phyloP scores from a whole-genome alignment of 768 basidiomycete genomes.

The Russula sp. region DNA sequence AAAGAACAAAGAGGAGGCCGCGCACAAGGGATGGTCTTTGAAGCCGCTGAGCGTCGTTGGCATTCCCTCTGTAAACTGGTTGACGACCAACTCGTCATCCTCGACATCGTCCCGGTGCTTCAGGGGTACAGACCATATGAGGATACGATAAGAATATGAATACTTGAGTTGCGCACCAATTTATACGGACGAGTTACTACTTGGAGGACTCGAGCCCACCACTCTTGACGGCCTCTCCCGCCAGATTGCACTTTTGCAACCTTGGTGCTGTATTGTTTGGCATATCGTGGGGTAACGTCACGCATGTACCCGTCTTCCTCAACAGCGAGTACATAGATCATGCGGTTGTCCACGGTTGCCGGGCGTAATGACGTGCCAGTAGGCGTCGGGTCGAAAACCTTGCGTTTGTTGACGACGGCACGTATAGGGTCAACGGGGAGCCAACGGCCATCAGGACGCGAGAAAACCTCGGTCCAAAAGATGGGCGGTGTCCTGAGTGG shows the following conservation, averaged over 20 bases:
- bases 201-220: constrained; percentile 75
- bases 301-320: constrained; percentile 92
- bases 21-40: constrained; percentile 91
- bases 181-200: constrained; percentile 70
- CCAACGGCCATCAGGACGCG: constrained; percentile 87
- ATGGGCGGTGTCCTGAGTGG: constrained; percentile 70
- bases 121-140: constrained; percentile 8
- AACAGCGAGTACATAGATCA: constrained; percentile 89
- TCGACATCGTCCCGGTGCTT: constrained; percentile 92
- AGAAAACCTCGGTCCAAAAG: constrained; percentile 97
- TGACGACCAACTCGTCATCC: constrained; percentile 76
- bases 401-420: constrained; percentile 70
- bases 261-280: constrained; percentile 71
- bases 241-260: constrained; percentile 73
- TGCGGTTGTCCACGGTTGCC: constrained; percentile 59
- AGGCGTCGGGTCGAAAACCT: constrained; percentile 64
- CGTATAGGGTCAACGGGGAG: constrained; percentile 88
- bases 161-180: constrained; percentile 47
- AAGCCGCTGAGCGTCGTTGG: constrained; percentile 86
- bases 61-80: constrained; percentile 86
- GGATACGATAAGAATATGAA: background rate
- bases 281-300: constrained; percentile 90
- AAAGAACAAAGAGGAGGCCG: constrained; percentile 10
- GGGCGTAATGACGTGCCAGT: constrained; percentile 20
- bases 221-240: constrained; percentile 63